These are phyloP conservation scores for Gregarina niphandrodes DNA, from an alignment of 169 alveolate genomes.

Conservation along the genomic window DNA sequence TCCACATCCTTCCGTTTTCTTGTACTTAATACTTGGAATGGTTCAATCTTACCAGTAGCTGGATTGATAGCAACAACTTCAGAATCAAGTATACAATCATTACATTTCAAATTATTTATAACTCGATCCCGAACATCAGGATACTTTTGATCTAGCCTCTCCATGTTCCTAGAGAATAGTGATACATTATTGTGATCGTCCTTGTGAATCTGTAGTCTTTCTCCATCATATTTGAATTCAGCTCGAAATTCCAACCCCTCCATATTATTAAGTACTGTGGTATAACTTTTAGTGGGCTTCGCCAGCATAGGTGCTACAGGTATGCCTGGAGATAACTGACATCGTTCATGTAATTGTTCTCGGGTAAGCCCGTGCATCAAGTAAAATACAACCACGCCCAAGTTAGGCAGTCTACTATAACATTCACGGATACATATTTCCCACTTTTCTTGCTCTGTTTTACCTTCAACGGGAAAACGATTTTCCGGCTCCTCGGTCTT, in stretches of 20 bases:
- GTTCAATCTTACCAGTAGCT: conserved; percentile 57
- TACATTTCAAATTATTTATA: conserved; percentile 19
- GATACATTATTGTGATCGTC: conserved; percentile 25
- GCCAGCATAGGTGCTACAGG: conserved; percentile 98
- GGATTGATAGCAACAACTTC: conserved; percentile 89
- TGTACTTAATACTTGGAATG: conserved; percentile 75
- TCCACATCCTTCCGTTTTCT: conserved; percentile 76
- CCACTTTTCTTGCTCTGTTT: conserved; percentile 15
- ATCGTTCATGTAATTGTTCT: conserved; percentile 39
- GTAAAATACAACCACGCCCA: too few relatives aligned
- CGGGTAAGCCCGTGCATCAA: too few relatives aligned
- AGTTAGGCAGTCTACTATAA: too few relatives aligned
- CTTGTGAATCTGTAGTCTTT: conserved; percentile 61
- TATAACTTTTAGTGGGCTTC: conserved; percentile 73
- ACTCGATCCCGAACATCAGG: conserved; percentile 56
- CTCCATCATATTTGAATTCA: conserved; percentile 35
- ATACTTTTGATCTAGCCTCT: conserved; percentile 60
- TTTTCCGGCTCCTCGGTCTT: conserved; percentile 1
- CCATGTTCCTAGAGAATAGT: conserved; percentile 74
- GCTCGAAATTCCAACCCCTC: conserved; percentile 23
- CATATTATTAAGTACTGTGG: conserved; percentile 28
- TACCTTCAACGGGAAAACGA: conserved; percentile 4
- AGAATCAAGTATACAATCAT: conserved; percentile 66
- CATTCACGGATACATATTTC: too few relatives aligned
- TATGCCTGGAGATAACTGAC: conserved; percentile 77